These are phyloP conservation scores for Lepidium africanum DNA, from an alignment of 345 rosid species.

Conservation along the genomic window DNA sequence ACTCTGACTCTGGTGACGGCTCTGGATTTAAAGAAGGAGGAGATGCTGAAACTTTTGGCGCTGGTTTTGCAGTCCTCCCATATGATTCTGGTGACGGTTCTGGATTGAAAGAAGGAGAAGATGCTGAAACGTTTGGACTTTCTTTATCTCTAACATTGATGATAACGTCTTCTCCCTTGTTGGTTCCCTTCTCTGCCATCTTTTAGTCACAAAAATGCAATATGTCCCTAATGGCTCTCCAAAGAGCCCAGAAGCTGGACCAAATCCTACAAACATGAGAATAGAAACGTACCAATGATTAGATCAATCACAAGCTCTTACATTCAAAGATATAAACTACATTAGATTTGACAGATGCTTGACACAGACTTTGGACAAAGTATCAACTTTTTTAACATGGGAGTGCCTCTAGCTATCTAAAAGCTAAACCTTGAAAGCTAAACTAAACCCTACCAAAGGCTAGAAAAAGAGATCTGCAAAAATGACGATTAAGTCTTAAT, in stretches of 20 bases:
- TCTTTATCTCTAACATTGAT: conserved; percentile 22
- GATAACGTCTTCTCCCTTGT: conserved; percentile 13
- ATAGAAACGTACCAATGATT: background rate
- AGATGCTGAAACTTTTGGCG: background rate
- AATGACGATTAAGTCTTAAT: background rate
- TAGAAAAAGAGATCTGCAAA: background rate
- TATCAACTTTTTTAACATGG: background rate
- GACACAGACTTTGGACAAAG: background rate
- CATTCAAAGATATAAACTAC: background rate
- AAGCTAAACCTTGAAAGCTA: background rate
- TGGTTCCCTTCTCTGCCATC: conserved; percentile 18
- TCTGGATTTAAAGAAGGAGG: background rate
- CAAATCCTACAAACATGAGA: conserved; percentile 10
- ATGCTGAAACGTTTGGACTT: background rate
- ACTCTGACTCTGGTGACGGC: background rate
- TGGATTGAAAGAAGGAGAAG: too few species aligned
- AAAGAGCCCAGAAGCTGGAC: background rate
- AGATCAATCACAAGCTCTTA: background rate
- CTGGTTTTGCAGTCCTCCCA: too few species aligned
- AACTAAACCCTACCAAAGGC: background rate
- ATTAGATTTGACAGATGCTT: background rate
- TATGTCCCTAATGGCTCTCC: conserved; percentile 3
- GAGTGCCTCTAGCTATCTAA: too few species aligned
- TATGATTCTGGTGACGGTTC: too few species aligned
- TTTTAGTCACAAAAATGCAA: background rate